Evolutionary conservation across 2,329 filamentous ascomycete species (phyloP), one percentile per base, ranked within the genome.

Genomic region (Trichoderma citrinoviride): DNA sequence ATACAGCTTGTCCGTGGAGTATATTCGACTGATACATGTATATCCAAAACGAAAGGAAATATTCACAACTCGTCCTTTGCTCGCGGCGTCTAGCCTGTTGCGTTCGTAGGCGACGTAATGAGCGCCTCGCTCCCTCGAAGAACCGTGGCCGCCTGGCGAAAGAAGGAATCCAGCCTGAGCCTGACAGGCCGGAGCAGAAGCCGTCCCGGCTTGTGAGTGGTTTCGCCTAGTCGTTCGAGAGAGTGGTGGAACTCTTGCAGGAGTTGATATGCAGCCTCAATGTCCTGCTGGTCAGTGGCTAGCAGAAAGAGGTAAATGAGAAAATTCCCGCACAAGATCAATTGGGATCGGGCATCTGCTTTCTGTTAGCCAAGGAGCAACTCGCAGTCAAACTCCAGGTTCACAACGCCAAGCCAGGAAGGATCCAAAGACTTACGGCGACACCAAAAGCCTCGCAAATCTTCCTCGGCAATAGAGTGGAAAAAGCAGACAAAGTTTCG

Each of bases 321-420:
- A 58, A 82, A 82, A 67, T 82, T 82, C 17, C 80, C 79, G 43
- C 78, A 80, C 0, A 81, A 72, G 3, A 82, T 81, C 0, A 82
- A 70, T 63, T 82, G 80, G 7, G 79, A 80, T 15, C 80, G 76
- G 15, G 70, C 69, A 63, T 76, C 74, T 73, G 7, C 7, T 2
- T 61, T 44, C 14, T 14, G 33, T 62, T 15, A 57, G 40, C 33
- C 8, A 19, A 25, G 23, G n/a, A 15, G 4, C 33, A 5, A 19
- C 1, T 2, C 0, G 17, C n/a, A 17, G 5, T 44, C 21, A 3
- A 12, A 12, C 19, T 29, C 6, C 17, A 17, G 21, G 37, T 3
- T 21, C 14, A 14, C 29, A 23, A 15, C 19, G 27, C 40, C 5
- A 19, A 2, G 17, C 40, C 1, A 56, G 6, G 10, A 21, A 19